Evolutionary conservation across 768 basidiomycete genomes (phyloP).

Genomic region (Dendrothele bispora): DNA sequence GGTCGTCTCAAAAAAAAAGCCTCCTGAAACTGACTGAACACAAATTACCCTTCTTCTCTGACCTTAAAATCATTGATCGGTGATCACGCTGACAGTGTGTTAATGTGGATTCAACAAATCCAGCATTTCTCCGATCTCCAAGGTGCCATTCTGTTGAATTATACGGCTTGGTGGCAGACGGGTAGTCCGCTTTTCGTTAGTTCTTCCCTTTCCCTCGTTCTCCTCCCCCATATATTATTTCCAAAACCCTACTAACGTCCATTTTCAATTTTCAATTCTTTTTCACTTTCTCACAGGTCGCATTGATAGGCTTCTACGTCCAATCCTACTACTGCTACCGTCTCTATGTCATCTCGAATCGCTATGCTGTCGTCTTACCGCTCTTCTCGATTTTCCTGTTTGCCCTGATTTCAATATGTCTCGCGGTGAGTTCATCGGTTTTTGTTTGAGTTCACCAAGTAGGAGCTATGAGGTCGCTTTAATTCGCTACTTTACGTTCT

Average conservation of each 20-base stretch:
- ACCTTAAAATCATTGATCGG: not conserved
- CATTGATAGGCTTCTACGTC: constrained; percentile 30
- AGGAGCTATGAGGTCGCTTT: too few relatives aligned
- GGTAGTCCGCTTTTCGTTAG: constrained; percentile 30
- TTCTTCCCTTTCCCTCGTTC: not conserved
- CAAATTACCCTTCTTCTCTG: not conserved
- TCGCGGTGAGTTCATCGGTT: constrained; percentile 27
- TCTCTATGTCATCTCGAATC: constrained; percentile 27
- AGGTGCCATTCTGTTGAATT: constrained; percentile 27
- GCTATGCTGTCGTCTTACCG: constrained; percentile 20
- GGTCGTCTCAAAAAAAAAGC: too few relatives aligned
- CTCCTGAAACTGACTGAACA: too few relatives aligned
- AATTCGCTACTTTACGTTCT: too few relatives aligned
- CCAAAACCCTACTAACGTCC: too few relatives aligned
- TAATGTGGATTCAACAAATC: constrained; percentile 30
- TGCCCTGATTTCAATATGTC: constrained; percentile 24
- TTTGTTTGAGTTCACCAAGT: too few relatives aligned
- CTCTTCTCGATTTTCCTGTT: constrained; percentile 23
- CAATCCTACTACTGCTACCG: constrained; percentile 31
- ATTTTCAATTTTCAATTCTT: too few relatives aligned
- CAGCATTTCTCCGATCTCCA: constrained; percentile 25
- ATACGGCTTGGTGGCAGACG: constrained; percentile 32
- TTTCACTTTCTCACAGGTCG: constrained; percentile 19
- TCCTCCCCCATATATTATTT: too few relatives aligned
- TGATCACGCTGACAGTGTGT: constrained; percentile 25